Evolutionary conservation across 129 eudicot genomes (phyloP).

Genomic region (Lactuca saligna): DNA sequence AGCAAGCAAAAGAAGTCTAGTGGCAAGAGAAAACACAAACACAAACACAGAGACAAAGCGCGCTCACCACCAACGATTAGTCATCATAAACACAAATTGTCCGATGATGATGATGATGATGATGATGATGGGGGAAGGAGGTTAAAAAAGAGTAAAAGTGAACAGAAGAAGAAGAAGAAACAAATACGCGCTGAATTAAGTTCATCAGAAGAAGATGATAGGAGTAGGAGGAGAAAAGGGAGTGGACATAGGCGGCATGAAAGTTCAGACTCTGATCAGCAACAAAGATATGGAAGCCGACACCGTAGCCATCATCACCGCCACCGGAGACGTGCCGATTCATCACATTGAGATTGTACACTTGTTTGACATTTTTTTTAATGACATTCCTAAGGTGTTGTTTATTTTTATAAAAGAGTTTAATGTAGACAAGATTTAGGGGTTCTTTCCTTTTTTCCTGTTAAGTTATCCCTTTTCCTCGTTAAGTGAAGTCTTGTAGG

Average conservation of each 20-base stretch:
- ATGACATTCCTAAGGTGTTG: background rate
- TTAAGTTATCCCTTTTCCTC: too few relatives aligned
- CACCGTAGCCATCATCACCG: conserved; percentile 24
- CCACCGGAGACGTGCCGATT: conserved; percentile 30
- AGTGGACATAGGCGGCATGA: conserved; percentile 29
- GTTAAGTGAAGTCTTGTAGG: too few relatives aligned
- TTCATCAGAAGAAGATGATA: conserved; percentile 39
- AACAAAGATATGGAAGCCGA: conserved; percentile 19
- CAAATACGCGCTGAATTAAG: conserved; percentile 38
- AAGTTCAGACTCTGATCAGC: conserved; percentile 39
- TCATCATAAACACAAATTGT: conserved; percentile 29
- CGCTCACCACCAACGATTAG: conserved; percentile 24
- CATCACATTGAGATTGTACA: conserved; percentile 23
- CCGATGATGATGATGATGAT: conserved; percentile 25
- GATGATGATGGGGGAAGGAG: conserved; percentile 37
- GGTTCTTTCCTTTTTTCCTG: too few relatives aligned
- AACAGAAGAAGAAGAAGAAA: conserved; percentile 40
- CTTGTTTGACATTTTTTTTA: background rate
- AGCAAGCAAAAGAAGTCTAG: conserved; percentile 58
- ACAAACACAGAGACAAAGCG: conserved; percentile 7
- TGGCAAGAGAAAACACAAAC: conserved; percentile 53
- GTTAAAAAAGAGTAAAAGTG: conserved; percentile 46
- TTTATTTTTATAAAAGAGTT: background rate
- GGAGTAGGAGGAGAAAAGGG: conserved; percentile 39
- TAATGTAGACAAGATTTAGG: background rate